A percentile compares a stretch with the other conserved stretches of the same genome.
phyloP scores from a whole-genome alignment of 1,284 basidiomycete genomes.

The Ceratobasidium sp. region DNA sequence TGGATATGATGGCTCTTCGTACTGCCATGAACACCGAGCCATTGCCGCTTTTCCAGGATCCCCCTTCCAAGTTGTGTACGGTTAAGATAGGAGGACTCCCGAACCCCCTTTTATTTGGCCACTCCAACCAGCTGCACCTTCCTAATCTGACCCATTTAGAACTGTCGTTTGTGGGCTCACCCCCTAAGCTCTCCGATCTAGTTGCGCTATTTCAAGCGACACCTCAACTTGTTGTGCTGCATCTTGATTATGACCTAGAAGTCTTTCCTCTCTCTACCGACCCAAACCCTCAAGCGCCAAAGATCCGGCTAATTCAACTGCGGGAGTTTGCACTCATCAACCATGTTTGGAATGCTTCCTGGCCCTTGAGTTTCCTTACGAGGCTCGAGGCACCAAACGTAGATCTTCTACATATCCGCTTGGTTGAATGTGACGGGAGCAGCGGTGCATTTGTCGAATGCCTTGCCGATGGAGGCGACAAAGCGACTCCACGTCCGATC shows the following conservation, averaged over 20 bases:
- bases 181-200: neutral
- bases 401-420: neutral
- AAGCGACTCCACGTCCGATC: neutral
- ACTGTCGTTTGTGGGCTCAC: neutral
- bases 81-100: slow-evolving; percentile 19
- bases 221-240: neutral
- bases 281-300: neutral
- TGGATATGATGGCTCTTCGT: neutral
- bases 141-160: slow-evolving; percentile 4
- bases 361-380: slow-evolving; percentile 6
- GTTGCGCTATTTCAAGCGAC: neutral
- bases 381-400: slow-evolving; percentile 29
- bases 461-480: neutral
- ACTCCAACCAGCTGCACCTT: slow-evolving; percentile 18
- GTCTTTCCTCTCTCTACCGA: neutral
- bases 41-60: neutral
- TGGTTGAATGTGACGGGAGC: neutral
- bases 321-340: neutral
- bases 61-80: neutral
- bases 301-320: neutral
- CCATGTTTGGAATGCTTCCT: neutral
- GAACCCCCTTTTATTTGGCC: slow-evolving; percentile 19
- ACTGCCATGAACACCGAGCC: neutral
- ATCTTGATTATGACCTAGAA: neutral
- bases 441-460: neutral